Conservation (phyloP, 495 filamentous ascomycete species). For the Mytilinidion resinicola region DNA sequence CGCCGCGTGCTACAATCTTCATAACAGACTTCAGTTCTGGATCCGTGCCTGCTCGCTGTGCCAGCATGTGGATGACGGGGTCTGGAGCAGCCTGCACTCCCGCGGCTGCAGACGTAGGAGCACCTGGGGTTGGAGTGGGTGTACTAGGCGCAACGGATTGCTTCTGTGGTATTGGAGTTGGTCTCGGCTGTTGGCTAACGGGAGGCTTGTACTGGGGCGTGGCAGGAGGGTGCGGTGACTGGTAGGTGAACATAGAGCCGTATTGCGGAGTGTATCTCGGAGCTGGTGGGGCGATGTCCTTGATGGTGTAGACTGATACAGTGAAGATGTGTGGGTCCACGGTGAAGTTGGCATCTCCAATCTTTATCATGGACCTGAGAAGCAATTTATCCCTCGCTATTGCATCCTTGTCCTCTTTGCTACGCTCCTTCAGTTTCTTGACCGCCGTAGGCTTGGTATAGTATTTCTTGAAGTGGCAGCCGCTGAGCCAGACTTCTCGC, state of each 20-base stretch:
- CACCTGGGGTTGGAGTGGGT: constrained; percentile 45
- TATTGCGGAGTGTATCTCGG: constrained; percentile 22
- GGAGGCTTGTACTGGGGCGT: constrained; percentile 5
- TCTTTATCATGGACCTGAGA: constrained; percentile 76
- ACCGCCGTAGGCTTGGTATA: constrained; percentile 68
- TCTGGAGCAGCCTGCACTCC: constrained; percentile 51
- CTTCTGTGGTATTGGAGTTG: constrained; percentile 4
- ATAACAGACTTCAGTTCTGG: constrained; percentile 89
- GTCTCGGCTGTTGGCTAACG: constrained; percentile 15
- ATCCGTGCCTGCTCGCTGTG: constrained; percentile 78
- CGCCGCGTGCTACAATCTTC: constrained; percentile 85
- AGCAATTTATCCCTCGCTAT: constrained; percentile 73
- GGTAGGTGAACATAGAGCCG: constrained; percentile 7
- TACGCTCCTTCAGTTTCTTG: constrained; percentile 40
- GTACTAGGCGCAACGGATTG: constrained; percentile 34
- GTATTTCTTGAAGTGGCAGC: constrained; percentile 86
- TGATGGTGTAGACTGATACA: constrained; percentile 76
- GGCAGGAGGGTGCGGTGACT: constrained; percentile 8
- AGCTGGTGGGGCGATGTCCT: constrained; percentile 44
- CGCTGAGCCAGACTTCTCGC: constrained; percentile 74
- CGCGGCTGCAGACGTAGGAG: constrained; percentile 8
- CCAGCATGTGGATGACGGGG: constrained; percentile 91
- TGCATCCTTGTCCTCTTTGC: constrained; percentile 63
- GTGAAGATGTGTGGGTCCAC: constrained; percentile 91
- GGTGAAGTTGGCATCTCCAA: constrained; percentile 52